A percentile compares a stretch with the other conserved stretches of the same genome.
These are phyloP conservation scores for Crinitomyces ghanaensis DNA, from an alignment of 805 yeast genomes.

Conservation along the genomic window DNA sequence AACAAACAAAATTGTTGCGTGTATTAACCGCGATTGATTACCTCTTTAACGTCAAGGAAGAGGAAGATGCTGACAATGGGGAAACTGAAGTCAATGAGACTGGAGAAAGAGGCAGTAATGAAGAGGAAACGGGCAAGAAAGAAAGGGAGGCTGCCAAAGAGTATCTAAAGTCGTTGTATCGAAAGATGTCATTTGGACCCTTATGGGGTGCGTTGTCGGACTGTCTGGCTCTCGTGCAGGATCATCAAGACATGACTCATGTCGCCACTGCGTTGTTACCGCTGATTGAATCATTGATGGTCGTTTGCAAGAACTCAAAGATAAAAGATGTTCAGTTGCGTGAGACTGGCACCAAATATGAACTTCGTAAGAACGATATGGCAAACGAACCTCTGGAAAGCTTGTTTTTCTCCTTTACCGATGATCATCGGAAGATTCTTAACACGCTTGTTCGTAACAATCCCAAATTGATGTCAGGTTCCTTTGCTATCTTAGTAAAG, in stretches of 20 bases:
- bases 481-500: slow-evolving; percentile 77
- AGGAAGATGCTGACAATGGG: slow-evolving; percentile 11
- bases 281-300: slow-evolving; percentile 84
- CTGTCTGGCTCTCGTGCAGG: slow-evolving; percentile 53
- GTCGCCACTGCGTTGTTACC: slow-evolving; percentile 78
- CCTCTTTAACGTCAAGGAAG: slow-evolving; percentile 40
- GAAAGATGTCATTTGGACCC: slow-evolving; percentile 56
- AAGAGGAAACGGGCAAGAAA: slow-evolving; percentile 13
- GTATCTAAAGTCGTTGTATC: slow-evolving; percentile 35
- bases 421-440: slow-evolving; percentile 73
- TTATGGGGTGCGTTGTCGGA: slow-evolving; percentile 81
- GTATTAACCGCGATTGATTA: slow-evolving; percentile 82
- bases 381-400: slow-evolving; percentile 65
- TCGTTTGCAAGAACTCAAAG: slow-evolving; percentile 81
- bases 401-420: slow-evolving; percentile 75
- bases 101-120: slow-evolving; percentile 9
- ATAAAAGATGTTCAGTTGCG: slow-evolving; percentile 45
- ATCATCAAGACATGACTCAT: slow-evolving; percentile 41
- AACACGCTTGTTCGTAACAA: slow-evolving; percentile 86
- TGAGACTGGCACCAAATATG: slow-evolving; percentile 42
- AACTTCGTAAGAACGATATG: slow-evolving; percentile 50
- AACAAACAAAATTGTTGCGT: slow-evolving; percentile 79
- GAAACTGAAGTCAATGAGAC: too few species aligned
- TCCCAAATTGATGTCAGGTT: slow-evolving; percentile 92
- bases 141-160: slow-evolving; percentile 11